Base-by-base conservation (phyloP, 495 filamentous ascomycete genomes). In the Aspergillus avenaceus region DNA sequence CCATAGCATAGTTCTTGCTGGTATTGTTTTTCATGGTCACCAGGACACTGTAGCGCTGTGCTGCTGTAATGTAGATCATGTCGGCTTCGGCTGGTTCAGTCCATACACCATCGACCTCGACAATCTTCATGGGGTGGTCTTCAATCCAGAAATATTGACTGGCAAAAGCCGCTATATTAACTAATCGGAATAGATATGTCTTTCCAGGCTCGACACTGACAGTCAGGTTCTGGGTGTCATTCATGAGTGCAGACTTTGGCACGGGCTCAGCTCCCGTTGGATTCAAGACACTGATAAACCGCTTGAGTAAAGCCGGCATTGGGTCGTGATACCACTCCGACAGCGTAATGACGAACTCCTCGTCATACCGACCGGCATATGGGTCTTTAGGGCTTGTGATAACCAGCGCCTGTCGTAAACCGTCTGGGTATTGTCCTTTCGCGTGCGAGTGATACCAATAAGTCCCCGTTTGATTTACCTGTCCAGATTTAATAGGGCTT, bases 391-490 rank as follows among this genome's bases (percentile, higher is more conserved):
- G 78, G 57, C 91, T 87, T 41, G 89, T 78, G 29, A 93, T 70
- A 36, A 91, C 81, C 31, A 93, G 63, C 0, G 87, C 78, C 1
- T 84, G 85, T 38, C 85, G 76, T 26, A 87, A 75, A 24, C 88
- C 88, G 62, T 93, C 88, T 1, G 88, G 84, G 45, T 89, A 90
- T 60, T 88, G 86, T 5, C 72, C 77, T 36, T 71, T 69, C 14
- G 75, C 74, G 57, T 91, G 87, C 11, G 83, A 88, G 62, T 91
- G 87, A 57, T 91, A 91, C 88, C 88, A 91, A 65, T 88, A 91
- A 0, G 86, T 88, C 24, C 87, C 87, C 9, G 80, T 80, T 62
- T 90, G 84, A 49, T 85, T 70, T 63, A 90, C 84, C 6, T 36
- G 32, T 2, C 18, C 32, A 3, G 32, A 36, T 13, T 36, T 12